Base-by-base conservation (phyloP, 148 eudicot genomes). In the Diospyros lotus region DNA sequence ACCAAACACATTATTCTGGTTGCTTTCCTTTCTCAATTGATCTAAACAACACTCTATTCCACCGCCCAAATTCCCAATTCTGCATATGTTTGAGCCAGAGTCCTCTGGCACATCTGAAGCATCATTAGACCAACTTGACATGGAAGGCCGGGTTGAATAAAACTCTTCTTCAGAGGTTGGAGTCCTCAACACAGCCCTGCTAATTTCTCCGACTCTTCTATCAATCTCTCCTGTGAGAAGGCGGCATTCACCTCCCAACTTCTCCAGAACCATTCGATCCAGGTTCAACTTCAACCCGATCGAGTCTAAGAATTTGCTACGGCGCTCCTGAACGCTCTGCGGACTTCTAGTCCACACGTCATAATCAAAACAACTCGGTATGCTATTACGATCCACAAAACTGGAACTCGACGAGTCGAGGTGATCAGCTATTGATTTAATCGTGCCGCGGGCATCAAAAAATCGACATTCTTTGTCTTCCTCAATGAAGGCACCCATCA, bases 301-400 rank as follows among this genome's bases (percentile, higher is more conserved):
- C 83, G 79, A 76, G 41, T 83, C 74, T 52, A 88, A 80, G 86
- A 96, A 96, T 71, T 87, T 87, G 63, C 84, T 85, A 1, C 98
- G 83, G 64, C 99, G 90, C 55, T 94, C 85, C 40, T 86, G 77
- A 74, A 96, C 89, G 76, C 98, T 93, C 59, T 51, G 74, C 2
- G 90, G 95, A 56, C 82, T 83, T 65, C 79, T 82, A 54, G 86
- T 71, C 98, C 28, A 28, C 28, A 28, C 28, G 28, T 28, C 28
- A 28, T 28, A 28, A 28, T 28, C 28, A 28, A 28, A 28, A 28
- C 28, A 28, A 28, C 28, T 28, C 28, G 28, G 28, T 28, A 28
- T 28, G 28, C 28, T 28, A 28, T 28, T 28, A 28, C 28, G 28
- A 28, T 28, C 28, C 28, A 28, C 28, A 28, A 28, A 28, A 28